Percentiles rank a stretch among this genome's conserved stretches.
These are phyloP conservation scores for Collariella sp. DNA, from an alignment of 495 filamentous ascomycete genomes.

Conservation along the genomic window DNA sequence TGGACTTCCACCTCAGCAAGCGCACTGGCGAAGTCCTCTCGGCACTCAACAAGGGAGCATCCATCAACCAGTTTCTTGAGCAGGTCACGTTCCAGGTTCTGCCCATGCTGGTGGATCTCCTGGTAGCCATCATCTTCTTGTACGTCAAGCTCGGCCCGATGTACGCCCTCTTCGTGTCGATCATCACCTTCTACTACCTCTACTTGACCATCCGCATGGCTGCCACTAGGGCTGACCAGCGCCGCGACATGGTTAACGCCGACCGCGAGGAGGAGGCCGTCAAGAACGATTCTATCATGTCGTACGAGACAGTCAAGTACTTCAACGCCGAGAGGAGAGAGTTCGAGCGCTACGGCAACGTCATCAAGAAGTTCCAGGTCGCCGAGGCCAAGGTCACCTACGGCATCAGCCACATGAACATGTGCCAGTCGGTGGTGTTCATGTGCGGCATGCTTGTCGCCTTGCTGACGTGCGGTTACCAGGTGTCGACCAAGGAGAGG, in stretches of 20 bases:
- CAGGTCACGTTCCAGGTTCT: conserved; percentile 86
- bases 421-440: no score
- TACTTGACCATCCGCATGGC: conserved; percentile 92
- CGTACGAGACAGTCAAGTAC: conserved; percentile 90
- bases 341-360: no score
- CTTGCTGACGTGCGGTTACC: conserved; percentile 76
- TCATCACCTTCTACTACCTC: no score
- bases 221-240: conserved; percentile 77
- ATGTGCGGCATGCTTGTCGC: conserved; percentile 74
- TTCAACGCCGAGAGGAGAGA: conserved; percentile 80
- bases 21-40: no score
- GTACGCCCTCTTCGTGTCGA: conserved; percentile 78
- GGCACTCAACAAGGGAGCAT: no score
- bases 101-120: conserved; percentile 84
- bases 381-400: conserved; percentile 86
- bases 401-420: conserved; percentile 73
- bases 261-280: conserved; percentile 87
- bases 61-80: no score
- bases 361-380: conserved; percentile 66
- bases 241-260: conserved; percentile 81
- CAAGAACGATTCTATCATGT: conserved; percentile 92
- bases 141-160: conserved; percentile 69
- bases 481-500: conserved; percentile 64
- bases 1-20: conserved; percentile 92
- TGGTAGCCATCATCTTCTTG: conserved; percentile 76